Conservation (phyloP, 2,329 filamentous ascomycete species). For the Neofusicoccum sp. region DNA sequence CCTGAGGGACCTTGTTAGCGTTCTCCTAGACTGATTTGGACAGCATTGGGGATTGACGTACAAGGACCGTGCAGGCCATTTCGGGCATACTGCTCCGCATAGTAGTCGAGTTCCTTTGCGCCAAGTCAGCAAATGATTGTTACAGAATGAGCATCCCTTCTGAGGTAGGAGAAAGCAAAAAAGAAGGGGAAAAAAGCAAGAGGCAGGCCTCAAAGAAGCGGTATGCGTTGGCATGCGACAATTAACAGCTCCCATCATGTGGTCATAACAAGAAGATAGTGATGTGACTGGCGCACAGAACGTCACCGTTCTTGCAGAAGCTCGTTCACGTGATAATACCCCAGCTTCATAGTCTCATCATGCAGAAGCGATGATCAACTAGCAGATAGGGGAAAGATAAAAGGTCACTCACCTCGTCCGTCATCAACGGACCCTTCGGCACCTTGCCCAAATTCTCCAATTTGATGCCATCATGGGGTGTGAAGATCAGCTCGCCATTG, state of each 20-base stretch:
- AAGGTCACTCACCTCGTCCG: slow-evolving; percentile 54
- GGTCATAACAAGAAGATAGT: no score
- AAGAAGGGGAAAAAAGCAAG: neutral
- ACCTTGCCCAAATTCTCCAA: slow-evolving; percentile 65
- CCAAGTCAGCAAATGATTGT: neutral
- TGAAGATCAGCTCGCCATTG: slow-evolving; percentile 61
- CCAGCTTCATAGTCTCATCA: neutral
- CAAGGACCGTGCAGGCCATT: slow-evolving; percentile 73
- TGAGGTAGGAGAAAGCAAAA: neutral
- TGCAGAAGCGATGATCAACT: no score
- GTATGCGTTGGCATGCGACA: no score
- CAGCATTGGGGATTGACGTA: slow-evolving; percentile 37
- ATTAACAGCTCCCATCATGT: no score
- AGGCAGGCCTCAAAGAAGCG: neutral
- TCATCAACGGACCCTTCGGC: slow-evolving; percentile 61
- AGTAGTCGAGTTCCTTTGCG: slow-evolving; percentile 69
- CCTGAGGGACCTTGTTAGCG: slow-evolving; percentile 44
- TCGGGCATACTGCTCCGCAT: slow-evolving; percentile 70
- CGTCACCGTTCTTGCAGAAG: no score
- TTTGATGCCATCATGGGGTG: slow-evolving; percentile 62
- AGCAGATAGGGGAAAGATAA: neutral
- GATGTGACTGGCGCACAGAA: no score
- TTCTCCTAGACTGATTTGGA: neutral
- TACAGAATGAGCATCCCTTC: no score
- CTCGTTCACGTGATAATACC: neutral